Evolutionary conservation across 106 monocot species (phyloP), one percentile per base, ranked within the genome.

Genomic region (Triglochin maritima): DNA sequence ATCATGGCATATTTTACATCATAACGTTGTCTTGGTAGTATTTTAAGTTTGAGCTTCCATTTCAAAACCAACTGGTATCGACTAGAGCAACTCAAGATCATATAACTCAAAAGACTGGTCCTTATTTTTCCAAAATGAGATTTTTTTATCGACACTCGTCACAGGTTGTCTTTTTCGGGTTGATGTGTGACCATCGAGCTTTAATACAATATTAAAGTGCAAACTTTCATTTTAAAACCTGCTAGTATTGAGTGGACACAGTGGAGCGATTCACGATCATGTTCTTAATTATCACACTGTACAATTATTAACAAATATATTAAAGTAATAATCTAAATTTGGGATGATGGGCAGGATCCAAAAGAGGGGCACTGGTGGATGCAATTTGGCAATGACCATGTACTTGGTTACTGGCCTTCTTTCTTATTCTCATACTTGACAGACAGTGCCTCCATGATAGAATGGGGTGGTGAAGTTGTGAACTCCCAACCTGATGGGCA

Each of bases 391-490:
- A 78, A 80, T 42, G 72, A 82, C 63, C 68, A 85, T 62, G 89
- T 85, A 9, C 42, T 89, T 60, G 89, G 90, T 47, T 90, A 86
- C 72, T 90, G 90, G 86, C 86, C 86, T 5, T 79, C 86, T 7
- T 84, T 84, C 72, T 64, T 90, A 46, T 90, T 90, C 86, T 83
- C 83, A 5, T 83, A 86, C 70, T 62, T 86, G 50, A 49, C 79
- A 2, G 81, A 81, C 43, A 81, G 83, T 53, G 83, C 86, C 2
- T 79, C 81, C 50, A 84, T 90, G 90, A 72, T 90, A 42, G 86
- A 90, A 47, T 90, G 86, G 86, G 90, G 90, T 62, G 90, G 90
- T 3, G 90, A 90, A 59, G 79, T 90, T 0, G 86, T 90, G 67
- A 84, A 90, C 84, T 81, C 84, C 8, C 68, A 77, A n/a, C 56